phyloP scores from a whole-genome alignment of 2,329 filamentous ascomycete species.

The Phyllosticta capitalensis region DNA sequence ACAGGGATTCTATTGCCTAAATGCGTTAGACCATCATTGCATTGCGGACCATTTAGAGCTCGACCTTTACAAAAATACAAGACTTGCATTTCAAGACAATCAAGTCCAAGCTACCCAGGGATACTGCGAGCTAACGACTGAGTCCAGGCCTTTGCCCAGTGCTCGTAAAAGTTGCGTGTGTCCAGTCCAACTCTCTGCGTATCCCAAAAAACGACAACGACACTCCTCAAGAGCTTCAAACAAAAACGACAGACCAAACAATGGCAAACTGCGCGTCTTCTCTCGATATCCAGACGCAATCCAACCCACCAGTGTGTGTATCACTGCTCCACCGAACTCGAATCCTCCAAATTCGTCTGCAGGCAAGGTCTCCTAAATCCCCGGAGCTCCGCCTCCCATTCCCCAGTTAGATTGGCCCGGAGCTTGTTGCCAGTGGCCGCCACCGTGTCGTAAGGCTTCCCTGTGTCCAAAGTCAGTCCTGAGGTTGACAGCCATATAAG shows the following conservation, averaged over 20 bases:
- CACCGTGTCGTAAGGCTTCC: too few relatives aligned
- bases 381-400: too few relatives aligned
- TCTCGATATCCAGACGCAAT: neutral
- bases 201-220: neutral
- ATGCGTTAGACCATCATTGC: neutral
- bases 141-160: too few relatives aligned
- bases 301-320: neutral
- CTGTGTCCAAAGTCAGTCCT: too few relatives aligned
- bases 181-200: neutral
- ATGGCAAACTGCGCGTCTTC: neutral
- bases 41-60: neutral
- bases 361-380: too few relatives aligned
- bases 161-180: neutral
- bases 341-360: too few relatives aligned
- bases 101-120: neutral
- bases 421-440: too few relatives aligned
- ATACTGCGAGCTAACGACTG: too few relatives aligned
- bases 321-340: neutral
- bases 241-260: neutral
- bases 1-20: neutral
- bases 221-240: neutral
- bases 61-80: neutral
- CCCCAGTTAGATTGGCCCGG: too few relatives aligned
- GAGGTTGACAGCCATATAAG: too few relatives aligned
- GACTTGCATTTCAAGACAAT: neutral